Evolutionary conservation across 1,284 basidiomycete genomes (phyloP), one percentile per base, ranked within the genome.

Genomic region (Sanghuangporus baumii): DNA sequence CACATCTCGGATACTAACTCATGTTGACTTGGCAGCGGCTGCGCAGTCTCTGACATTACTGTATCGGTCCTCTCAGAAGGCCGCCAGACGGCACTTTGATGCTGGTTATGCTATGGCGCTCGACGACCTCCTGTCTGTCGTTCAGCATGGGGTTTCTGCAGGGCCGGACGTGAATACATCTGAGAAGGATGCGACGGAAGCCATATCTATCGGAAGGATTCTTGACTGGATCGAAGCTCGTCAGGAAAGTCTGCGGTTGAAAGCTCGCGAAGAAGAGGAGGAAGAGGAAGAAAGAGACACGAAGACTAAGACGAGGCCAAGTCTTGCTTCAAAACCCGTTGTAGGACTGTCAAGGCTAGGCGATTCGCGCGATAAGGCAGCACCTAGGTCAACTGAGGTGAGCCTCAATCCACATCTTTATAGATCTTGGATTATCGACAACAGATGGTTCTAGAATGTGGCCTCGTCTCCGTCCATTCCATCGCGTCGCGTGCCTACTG

Each of bases 41-140:
- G 89, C 89, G 0, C 76, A 89, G 56, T 89, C 87, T 72, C 88
- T 92, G 64, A 91, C 89, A n/a, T 90, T 86, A 0, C 80, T 92
- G 36, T 91, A 89, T 72, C 84, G 87, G 65, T 89, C 89, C 1
- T 89, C 89, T 2, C 74, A 86, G 59, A 80, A 84, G 68, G 85
- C 86, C 7, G 87, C 88, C 4, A 90, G 91, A 72, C 80, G 85
- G 40, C 85, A 88, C 0, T 91, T 90, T 75, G 88, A 89, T 68
- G 79, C 85, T 6, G 90, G 89, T 11, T 92, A 92, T 69, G 82
- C 85, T 1, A 75, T 86, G 2, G 89, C 89, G 31, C 90, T 89
- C 69, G 83, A 87, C 67, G 89, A 92, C 74, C 75, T 92, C 54
- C 79, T 91, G 67, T 80, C 80, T 70, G 89, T 91, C 81, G 85